These are phyloP conservation scores for Kwoniella sp. DNA, from an alignment of 768 basidiomycete genomes.

Conservation along the genomic window DNA sequence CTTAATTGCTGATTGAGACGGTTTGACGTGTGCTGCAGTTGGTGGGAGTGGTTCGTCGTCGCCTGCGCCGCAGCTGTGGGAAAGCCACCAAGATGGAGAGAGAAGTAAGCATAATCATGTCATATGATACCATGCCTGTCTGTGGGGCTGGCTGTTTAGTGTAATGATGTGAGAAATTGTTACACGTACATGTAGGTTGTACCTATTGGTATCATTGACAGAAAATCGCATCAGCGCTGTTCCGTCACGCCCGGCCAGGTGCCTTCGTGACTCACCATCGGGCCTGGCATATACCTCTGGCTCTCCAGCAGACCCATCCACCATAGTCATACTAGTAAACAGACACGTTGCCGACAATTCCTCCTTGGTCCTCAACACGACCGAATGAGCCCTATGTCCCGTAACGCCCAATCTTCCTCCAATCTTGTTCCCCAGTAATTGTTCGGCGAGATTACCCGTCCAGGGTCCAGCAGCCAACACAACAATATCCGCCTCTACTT, in stretches of 20 bases:
- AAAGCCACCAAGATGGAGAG: slow-evolving; percentile 5
- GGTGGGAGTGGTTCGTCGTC: slow-evolving; percentile 71
- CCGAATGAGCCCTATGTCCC: slow-evolving; percentile 55
- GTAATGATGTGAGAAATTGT: too few species aligned
- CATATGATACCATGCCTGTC: too few species aligned
- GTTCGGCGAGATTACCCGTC: slow-evolving; percentile 64
- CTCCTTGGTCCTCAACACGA: slow-evolving; percentile 54
- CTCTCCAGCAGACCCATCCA: slow-evolving; percentile 52
- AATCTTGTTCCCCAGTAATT: slow-evolving; percentile 49
- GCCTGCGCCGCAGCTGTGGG: slow-evolving; percentile 74
- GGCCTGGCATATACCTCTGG: slow-evolving; percentile 59
- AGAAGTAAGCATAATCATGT: not conserved
- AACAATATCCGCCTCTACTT: slow-evolving; percentile 63
- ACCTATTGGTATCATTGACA: slow-evolving; percentile 30
- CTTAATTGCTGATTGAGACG: slow-evolving; percentile 63
- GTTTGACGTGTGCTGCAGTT: slow-evolving; percentile 70
- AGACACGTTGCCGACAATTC: slow-evolving; percentile 74
- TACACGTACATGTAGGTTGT: slow-evolving; percentile 55
- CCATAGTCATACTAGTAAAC: slow-evolving; percentile 72
- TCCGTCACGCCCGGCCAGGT: not conserved
- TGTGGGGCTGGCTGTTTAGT: too few species aligned
- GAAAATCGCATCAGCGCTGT: slow-evolving; percentile 43
- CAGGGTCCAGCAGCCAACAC: slow-evolving; percentile 84
- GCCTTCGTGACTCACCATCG: slow-evolving; percentile 41
- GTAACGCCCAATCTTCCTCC: slow-evolving; percentile 47